Base-by-base conservation (phyloP, 306 rosid genomes). In the Trifolium pratense region DNA sequence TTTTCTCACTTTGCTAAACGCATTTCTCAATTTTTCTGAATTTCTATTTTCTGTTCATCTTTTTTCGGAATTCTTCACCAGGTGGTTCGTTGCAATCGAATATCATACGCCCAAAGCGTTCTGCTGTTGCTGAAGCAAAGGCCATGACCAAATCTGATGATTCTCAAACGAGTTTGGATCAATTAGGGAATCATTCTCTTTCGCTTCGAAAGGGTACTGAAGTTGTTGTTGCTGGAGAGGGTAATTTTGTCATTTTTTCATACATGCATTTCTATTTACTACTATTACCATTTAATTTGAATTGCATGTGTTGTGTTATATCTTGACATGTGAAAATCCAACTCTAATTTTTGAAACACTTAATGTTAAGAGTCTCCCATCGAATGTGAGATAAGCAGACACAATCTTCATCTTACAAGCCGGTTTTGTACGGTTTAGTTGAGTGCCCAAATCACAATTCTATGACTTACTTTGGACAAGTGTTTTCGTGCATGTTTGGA, bases 41-140 rank as follows among this genome's bases (percentile, higher is more conserved):
- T 60, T 45, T 45, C 36, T 18, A 6, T 2, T 2, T 59, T 0
- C 10, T 4, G 6, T 32, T n/a, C 2, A 31, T 6, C 9, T 2
- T 36, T 62, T 9, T 36, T 34, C 1, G 0, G 5, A 62, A 74
- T 32, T 52, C 34, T 65, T 66, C 73, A 85, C 3, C 69, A 73
- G 86, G 81, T 52, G 87, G 79, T 45, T 57, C 76, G 8, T n/a
- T 60, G 75, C 85, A 84, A 79, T 68, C 87, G 20, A 67, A 81
- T 42, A 8, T 11, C 75, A 37, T 86, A 26, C 79, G 77, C 68
- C 89, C 96, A 5, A 80, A 83, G 79, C 86, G 91, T 14, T 74
- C 74, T 80, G 21, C 87, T 66, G 85, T 72, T 70, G 81, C 93
- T 42, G 87, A 82, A 63, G 42, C 76, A 15, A 77, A 59, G 2